Evolutionary conservation across 2,329 filamentous ascomycete species (phyloP).

Genomic region (Madurella fahalii): DNA sequence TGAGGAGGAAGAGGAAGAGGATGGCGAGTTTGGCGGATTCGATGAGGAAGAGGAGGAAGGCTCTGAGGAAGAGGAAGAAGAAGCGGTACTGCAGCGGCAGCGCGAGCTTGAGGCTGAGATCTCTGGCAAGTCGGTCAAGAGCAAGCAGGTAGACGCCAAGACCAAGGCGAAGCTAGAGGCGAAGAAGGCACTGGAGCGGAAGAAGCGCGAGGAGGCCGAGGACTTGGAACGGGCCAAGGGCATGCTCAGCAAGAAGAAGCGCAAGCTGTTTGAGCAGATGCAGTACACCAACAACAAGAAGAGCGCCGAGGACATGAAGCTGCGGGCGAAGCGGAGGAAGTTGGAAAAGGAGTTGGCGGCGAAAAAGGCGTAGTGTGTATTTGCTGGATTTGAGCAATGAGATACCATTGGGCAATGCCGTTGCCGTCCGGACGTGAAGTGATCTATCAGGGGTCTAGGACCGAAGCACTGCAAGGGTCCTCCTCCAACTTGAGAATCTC

Average conservation of each 20-base stretch:
- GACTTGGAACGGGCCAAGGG: constrained; percentile 91
- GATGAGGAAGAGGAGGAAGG: constrained; percentile 45
- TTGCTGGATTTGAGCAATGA: constrained; percentile 2
- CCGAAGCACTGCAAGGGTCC: too few relatives aligned
- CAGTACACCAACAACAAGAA: constrained; percentile 91
- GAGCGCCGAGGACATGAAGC: constrained; percentile 81
- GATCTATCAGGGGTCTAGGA: background rate
- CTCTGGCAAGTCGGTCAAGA: constrained; percentile 59
- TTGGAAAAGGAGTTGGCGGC: constrained; percentile 64
- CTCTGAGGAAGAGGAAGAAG: constrained; percentile 42
- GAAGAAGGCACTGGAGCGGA: constrained; percentile 64
- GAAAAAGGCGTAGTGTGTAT: constrained; percentile 20
- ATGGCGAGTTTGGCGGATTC: constrained; percentile 38
- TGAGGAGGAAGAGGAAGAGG: constrained; percentile 45
- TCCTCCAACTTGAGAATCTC: too few relatives aligned
- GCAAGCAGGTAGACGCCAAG: constrained; percentile 49
- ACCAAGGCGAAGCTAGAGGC: constrained; percentile 65
- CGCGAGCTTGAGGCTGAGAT: constrained; percentile 91
- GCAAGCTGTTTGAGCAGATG: constrained; percentile 97
- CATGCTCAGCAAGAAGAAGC: constrained; percentile 97
- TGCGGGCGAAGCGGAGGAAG: constrained; percentile 86
- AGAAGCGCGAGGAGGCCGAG: constrained; percentile 73
- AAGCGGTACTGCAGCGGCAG: constrained; percentile 67
- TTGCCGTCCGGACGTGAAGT: background rate
- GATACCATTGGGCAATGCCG: background rate